Conservation (phyloP, 2,329 filamentous ascomycete genomes). For the Parastagonospora nodorum region DNA sequence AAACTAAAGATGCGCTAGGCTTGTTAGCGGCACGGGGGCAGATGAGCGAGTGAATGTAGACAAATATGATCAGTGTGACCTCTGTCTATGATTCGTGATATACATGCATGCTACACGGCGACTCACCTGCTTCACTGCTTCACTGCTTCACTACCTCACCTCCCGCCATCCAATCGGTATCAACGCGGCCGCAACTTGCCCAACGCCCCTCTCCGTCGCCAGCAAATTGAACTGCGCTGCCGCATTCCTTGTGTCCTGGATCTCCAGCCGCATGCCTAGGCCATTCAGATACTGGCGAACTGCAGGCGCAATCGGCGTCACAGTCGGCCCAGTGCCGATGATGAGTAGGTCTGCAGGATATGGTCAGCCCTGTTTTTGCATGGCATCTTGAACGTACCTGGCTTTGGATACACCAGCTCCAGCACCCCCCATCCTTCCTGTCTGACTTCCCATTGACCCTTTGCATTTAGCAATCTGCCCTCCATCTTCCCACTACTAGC, state of each 20-base stretch:
- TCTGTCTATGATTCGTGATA: conserved; percentile 11
- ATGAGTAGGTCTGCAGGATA: conserved; percentile 74
- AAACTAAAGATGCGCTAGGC: too few relatives aligned
- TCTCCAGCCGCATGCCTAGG: conserved; percentile 83
- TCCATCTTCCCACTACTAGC: conserved; percentile 44
- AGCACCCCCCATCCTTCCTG: conserved; percentile 75
- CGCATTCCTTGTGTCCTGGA: conserved; percentile 91
- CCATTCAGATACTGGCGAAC: conserved; percentile 74
- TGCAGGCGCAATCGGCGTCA: conserved; percentile 75
- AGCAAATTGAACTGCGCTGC: conserved; percentile 93
- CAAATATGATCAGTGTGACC: not conserved
- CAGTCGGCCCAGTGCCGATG: conserved; percentile 79
- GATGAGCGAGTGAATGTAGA: too few relatives aligned
- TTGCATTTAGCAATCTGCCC: conserved; percentile 68
- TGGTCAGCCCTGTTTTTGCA: conserved; percentile 14
- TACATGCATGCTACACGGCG: conserved; percentile 1
- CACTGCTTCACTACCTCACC: conserved; percentile 14
- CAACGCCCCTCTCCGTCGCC: conserved; percentile 88
- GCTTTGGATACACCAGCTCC: conserved; percentile 82
- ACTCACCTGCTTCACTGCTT: not conserved
- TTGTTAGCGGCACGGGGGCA: too few relatives aligned
- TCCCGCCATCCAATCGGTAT: conserved; percentile 85
- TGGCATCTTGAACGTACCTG: conserved; percentile 66
- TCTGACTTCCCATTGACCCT: conserved; percentile 80
- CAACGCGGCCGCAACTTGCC: conserved; percentile 83